Evolutionary conservation across 768 basidiomycete genomes (phyloP), one percentile per base, ranked within the genome.

Genomic region (Lentinula detonsa): DNA sequence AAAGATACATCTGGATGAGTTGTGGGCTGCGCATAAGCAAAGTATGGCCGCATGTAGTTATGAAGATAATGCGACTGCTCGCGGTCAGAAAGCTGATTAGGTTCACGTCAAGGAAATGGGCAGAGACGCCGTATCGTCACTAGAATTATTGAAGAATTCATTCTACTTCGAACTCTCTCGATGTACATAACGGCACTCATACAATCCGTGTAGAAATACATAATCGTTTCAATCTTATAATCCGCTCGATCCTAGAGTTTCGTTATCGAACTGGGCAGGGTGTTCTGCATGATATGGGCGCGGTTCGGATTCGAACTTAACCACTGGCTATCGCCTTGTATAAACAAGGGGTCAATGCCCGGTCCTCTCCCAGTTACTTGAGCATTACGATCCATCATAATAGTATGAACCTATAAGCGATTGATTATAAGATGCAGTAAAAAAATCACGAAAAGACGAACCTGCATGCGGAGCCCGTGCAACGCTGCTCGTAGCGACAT

Each of bases 381-480:
- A 15, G 81, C 81, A 72, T 86, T 88, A 61, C 86, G 78, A 45
- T 90, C 87, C 85, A 89, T 85, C 86, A 91, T 86, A 63, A 91
- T 81, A 51, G 81, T 78, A 66, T 90, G 88, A 57, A 86, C 70
- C 83, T 86, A 43, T 40, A 67, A 60, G 59, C 63, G 61, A 64
- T 64, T 60, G 65, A 60, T 64, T 61, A 31, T 1, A 35, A 55
- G 61, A 39, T 28, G 21, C 21, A 18, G 51, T 5, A 31, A 31
- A 54, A 15, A 2, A 2, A n/a, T n/a, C 0, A 23, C 23, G 16
- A 37, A 15, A 61, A 11, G 28, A 72, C 81, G 11, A 60, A 90
- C 86, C 82, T 92, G 91, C 79, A 93, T 88, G 59, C 91, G 78
- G 50, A 93, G 70, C 2, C 90, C 91, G 64, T 92, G 88, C 46